A percentile compares a stretch with the other conserved stretches of the same genome.
Evolutionary conservation across 2,329 filamentous ascomycete genomes (phyloP).

Genomic region (Aschersonia sp.): DNA sequence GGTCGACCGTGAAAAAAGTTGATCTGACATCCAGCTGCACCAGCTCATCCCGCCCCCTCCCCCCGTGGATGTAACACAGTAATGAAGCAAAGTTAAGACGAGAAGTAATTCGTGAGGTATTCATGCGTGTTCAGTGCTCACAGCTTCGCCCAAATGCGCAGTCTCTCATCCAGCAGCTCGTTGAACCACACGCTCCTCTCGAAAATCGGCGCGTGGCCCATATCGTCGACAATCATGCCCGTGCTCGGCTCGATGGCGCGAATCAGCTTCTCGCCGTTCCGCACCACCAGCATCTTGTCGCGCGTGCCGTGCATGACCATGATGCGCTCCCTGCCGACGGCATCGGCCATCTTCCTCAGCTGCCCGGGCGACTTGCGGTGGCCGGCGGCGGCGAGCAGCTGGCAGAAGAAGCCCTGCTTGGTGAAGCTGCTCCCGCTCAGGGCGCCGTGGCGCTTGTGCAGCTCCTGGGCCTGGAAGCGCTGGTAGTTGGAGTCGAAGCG

Average conservation of each 20-base stretch:
- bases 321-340: conserved; percentile 59
- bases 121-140: neutral
- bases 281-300: conserved; percentile 65
- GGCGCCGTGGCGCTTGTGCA: conserved; percentile 49
- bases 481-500: conserved; percentile 64
- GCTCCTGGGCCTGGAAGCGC: conserved; percentile 66
- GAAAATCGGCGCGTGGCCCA: conserved; percentile 61
- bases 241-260: conserved; percentile 46
- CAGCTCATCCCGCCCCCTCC: no score
- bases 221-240: conserved; percentile 49
- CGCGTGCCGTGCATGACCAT: conserved; percentile 60
- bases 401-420: conserved; percentile 54
- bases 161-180: conserved; percentile 39
- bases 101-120: no score
- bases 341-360: conserved; percentile 47
- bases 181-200: conserved; percentile 61
- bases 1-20: no score
- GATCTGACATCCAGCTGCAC: no score
- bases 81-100: no score
- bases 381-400: conserved; percentile 66
- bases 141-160: conserved; percentile 37
- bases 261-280: conserved; percentile 55
- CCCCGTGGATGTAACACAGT: no score
- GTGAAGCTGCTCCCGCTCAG: conserved; percentile 32
- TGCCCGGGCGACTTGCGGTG: conserved; percentile 61